Base-by-base conservation (phyloP, 345 rosid species). In the Kandelia obovata region DNA sequence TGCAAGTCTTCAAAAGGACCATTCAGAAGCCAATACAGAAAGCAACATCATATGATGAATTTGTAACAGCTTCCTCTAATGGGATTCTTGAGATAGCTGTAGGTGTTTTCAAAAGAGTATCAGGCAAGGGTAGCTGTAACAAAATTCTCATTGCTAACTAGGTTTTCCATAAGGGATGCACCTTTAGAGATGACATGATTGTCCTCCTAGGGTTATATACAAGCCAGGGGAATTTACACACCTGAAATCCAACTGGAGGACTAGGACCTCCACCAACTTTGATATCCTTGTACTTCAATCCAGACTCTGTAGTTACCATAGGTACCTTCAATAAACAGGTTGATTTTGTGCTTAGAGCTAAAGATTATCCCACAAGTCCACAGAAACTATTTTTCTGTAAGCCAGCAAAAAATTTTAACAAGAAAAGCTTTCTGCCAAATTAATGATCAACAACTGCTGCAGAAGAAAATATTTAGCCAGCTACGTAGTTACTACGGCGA, bases 191-290 rank as follows among this genome's bases (percentile, higher is more conserved):
- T 25, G n/a, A 43, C 27, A 23, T 26, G 25, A 17, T 8, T 26
- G 17, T 46, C 17, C 5, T 55, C 15, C 43, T 37, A 61, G n/a
- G n/a, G 10, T 56, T 27, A 34, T 47, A 23, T 56, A 26, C 26
- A 61, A 71, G 35, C 25, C 5, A 65, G 47, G 58, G 59, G 30
- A 27, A 58, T 61, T 37, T 49, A 67, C 73, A 53, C 52, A 92
- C 99, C 95, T 91, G 97, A 78, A 75, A 91, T 69, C 99, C 99
- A 82, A 88, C 75, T 0, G 96, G 97, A 11, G 99, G 99, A 75
- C 73, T 87, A 27, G 97, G 97, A 71, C 97, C 96, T 53, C 20
- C 39, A 58, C 97, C 99, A 53, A 90, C 88, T 87, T 83, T 87
- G 28, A 95, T 95, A 77, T 92, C 99, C 78, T 90, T 95, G 79